phyloP scores from a whole-genome alignment of 208 protist genomes.

The Acanthamoeba culbertsoni region DNA sequence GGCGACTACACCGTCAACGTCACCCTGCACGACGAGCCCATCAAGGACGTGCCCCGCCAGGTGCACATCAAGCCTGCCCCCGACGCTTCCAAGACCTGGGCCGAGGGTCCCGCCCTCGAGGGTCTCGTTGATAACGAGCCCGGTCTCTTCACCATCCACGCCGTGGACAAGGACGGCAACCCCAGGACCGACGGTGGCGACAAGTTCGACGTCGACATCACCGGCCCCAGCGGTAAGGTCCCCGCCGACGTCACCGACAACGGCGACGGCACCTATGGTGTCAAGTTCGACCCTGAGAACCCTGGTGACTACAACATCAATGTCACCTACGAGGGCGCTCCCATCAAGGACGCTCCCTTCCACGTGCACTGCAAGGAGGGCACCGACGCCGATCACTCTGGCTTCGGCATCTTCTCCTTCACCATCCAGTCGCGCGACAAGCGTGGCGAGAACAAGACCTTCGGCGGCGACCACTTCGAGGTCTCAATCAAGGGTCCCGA shows the following conservation, averaged over 20 bases:
- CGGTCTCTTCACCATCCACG: constrained; percentile 70
- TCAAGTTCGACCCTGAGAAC: constrained; percentile 63
- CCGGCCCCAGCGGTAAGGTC: constrained; percentile 62
- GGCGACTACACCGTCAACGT: constrained; percentile 65
- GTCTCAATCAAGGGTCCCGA: constrained; percentile 71
- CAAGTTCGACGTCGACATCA: constrained; percentile 67
- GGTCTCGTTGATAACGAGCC: constrained; percentile 53
- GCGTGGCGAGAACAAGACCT: constrained; percentile 66
- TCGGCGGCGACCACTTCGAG: constrained; percentile 71
- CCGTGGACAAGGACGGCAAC: constrained; percentile 74
- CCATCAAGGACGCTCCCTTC: constrained; percentile 77
- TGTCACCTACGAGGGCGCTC: constrained; percentile 70
- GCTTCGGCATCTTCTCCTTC: constrained; percentile 75
- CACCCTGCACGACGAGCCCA: constrained; percentile 58
- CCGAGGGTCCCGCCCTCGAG: constrained; percentile 20
- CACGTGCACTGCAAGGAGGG: constrained; percentile 66
- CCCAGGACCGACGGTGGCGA: constrained; percentile 69
- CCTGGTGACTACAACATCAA: constrained; percentile 69
- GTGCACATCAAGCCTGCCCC: constrained; percentile 69
- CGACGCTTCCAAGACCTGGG: constrained; percentile 45
- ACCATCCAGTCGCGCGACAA: constrained; percentile 73
- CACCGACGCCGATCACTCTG: constrained; percentile 61
- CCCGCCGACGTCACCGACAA: constrained; percentile 68
- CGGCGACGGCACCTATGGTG: constrained; percentile 73
- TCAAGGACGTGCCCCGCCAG: constrained; percentile 61